Conservation (phyloP, 2,329 filamentous ascomycete genomes). For the Bimuria novae-zelandiae region DNA sequence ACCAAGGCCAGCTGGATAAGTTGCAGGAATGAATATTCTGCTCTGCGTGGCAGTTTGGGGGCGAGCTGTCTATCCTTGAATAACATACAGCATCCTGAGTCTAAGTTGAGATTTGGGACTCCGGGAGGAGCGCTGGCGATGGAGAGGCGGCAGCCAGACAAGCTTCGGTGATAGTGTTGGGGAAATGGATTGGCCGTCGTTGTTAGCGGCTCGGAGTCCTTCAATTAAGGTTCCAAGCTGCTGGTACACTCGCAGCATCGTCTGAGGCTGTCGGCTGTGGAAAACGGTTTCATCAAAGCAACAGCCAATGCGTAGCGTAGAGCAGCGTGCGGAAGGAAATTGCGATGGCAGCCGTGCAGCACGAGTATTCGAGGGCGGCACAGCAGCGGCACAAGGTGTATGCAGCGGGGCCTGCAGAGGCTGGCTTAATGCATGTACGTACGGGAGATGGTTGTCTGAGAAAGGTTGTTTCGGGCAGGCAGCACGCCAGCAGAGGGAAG, state of each 20-base stretch:
- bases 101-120: no score
- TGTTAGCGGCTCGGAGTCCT: constrained; percentile 9
- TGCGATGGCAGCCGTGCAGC: not conserved
- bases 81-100: no score
- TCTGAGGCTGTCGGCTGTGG: constrained; percentile 7
- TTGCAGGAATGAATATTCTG: constrained; percentile 8
- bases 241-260: constrained; percentile 1
- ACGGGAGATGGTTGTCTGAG: not conserved
- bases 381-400: constrained; percentile 3
- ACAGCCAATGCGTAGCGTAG: constrained; percentile 13
- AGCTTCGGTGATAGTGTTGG: constrained; percentile 8
- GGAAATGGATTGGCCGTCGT: constrained; percentile 10
- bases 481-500: not conserved
- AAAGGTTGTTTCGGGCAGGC: not conserved
- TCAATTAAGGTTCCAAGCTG: constrained; percentile 8
- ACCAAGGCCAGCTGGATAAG: constrained; percentile 10
- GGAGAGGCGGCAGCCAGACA: not conserved
- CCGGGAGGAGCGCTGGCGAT: not conserved
- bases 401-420: not conserved
- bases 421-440: not conserved
- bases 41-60: not conserved
- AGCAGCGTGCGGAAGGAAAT: not conserved
- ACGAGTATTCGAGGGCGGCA: constrained; percentile 3
- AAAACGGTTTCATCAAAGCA: constrained; percentile 8
- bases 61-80: not conserved